Conservation (phyloP, 805 yeast species). For the Starmerella riodocensis region DNA sequence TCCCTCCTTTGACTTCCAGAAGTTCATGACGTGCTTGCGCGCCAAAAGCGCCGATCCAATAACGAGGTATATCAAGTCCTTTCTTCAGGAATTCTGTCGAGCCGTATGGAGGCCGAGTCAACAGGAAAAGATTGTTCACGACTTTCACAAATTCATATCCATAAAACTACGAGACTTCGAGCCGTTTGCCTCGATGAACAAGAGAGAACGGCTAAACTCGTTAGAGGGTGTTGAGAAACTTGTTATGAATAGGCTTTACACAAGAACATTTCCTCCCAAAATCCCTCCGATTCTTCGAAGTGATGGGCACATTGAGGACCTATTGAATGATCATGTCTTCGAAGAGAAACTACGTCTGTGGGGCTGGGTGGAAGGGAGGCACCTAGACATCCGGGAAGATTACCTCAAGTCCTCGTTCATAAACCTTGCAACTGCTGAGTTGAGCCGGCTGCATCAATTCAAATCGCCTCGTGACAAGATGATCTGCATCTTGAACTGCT, state of each 20-base stretch:
- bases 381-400: slow-evolving; percentile 57
- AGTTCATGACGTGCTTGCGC: slow-evolving; percentile 58
- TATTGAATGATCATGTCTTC: slow-evolving; percentile 45
- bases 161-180: slow-evolving; percentile 32
- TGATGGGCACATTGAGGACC: slow-evolving; percentile 48
- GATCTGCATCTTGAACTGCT: slow-evolving; percentile 78
- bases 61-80: slow-evolving; percentile 73
- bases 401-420: slow-evolving; percentile 41
- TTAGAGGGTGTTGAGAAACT: slow-evolving; percentile 87
- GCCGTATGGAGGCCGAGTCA: slow-evolving; percentile 62
- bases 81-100: slow-evolving; percentile 59
- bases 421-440: slow-evolving; percentile 56
- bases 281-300: slow-evolving; percentile 36
- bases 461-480: slow-evolving; percentile 92
- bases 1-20: slow-evolving; percentile 64
- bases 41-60: slow-evolving; percentile 75
- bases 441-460: slow-evolving; percentile 64
- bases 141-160: slow-evolving; percentile 62
- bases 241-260: slow-evolving; percentile 74
- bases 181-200: slow-evolving; percentile 44
- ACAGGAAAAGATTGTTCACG: slow-evolving; percentile 60
- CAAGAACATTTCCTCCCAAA: slow-evolving; percentile 67
- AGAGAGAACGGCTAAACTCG: slow-evolving; percentile 54
- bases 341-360: slow-evolving; percentile 44
- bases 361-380: slow-evolving; percentile 58